phyloP scores from a whole-genome alignment of 345 rosid genomes.

The Eucalyptus camaldulensis region DNA sequence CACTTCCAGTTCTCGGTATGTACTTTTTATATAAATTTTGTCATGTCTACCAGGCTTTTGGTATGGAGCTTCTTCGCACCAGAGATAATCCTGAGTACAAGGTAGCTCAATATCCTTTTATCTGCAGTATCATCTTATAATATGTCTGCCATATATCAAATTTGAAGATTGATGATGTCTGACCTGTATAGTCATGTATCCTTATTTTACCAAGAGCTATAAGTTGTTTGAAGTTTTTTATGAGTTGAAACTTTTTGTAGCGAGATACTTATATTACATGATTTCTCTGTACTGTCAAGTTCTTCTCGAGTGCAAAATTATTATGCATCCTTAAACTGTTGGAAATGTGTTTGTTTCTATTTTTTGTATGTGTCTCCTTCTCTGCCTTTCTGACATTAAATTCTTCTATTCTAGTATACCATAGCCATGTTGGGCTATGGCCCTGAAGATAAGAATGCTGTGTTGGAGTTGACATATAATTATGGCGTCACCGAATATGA shows the following conservation, averaged over 20 bases:
- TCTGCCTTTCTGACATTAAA: neutral
- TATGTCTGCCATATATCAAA: neutral
- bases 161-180: neutral
- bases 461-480: constrained; percentile 87
- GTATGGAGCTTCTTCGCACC: constrained; percentile 93
- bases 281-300: neutral
- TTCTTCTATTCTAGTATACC: constrained; percentile 32
- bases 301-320: neutral
- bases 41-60: constrained; percentile 58
- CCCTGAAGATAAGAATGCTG: constrained; percentile 79
- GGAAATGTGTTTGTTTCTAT: neutral
- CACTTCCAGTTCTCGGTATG: neutral
- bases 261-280: neutral
- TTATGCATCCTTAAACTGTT: neutral
- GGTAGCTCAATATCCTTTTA: constrained; percentile 23
- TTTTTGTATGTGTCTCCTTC: neutral
- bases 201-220: neutral
- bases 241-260: neutral
- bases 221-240: neutral
- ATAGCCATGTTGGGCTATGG: constrained; percentile 94
- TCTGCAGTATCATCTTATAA: neutral
- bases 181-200: neutral
- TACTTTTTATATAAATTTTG: neutral
- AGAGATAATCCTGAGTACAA: constrained; percentile 91
- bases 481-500: constrained; percentile 86